These are phyloP conservation scores for Artomyces pyxidatus DNA, from an alignment of 768 basidiomycete genomes.

Conservation along the genomic window DNA sequence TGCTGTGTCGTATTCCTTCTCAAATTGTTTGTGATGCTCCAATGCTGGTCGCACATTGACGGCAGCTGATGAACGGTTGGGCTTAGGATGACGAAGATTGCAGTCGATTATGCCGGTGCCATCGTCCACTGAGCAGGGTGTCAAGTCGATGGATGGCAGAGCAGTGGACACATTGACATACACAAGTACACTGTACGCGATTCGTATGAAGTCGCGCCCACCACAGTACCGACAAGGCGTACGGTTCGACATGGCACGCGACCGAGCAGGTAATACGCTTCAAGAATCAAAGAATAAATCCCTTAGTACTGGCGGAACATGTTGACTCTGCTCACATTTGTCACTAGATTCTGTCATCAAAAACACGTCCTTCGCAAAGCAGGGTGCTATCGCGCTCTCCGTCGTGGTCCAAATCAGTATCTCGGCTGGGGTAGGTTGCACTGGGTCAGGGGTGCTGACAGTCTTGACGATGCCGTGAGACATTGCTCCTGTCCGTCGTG, in stretches of 20 bases:
- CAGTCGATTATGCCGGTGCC: constrained; percentile 72
- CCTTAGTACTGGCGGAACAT: no score
- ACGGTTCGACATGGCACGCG: constrained; percentile 63
- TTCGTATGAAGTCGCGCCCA: constrained; percentile 55
- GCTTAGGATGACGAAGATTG: constrained; percentile 31
- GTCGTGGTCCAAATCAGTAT: neutral
- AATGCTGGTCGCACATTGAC: no score
- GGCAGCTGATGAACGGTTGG: constrained; percentile 12
- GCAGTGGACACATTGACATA: constrained; percentile 21
- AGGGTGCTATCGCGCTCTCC: neutral
- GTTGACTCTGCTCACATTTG: no score
- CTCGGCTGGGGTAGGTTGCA: neutral
- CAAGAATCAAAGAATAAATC: no score
- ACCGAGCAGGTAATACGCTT: constrained; percentile 70
- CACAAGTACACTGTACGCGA: constrained; percentile 51
- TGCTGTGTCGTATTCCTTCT: constrained; percentile 3
- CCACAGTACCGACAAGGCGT: constrained; percentile 51
- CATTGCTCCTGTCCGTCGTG: no score
- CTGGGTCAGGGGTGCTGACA: no score
- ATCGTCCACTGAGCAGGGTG: constrained; percentile 53
- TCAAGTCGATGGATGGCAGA: neutral
- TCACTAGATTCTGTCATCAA: neutral
- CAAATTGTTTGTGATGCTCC: no score
- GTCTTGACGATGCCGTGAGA: no score
- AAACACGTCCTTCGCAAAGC: neutral